These are phyloP conservation scores for Takakia lepidozioides DNA, from an alignment of 225 moss, liverwort and hornwort species.

Conservation along the genomic window DNA sequence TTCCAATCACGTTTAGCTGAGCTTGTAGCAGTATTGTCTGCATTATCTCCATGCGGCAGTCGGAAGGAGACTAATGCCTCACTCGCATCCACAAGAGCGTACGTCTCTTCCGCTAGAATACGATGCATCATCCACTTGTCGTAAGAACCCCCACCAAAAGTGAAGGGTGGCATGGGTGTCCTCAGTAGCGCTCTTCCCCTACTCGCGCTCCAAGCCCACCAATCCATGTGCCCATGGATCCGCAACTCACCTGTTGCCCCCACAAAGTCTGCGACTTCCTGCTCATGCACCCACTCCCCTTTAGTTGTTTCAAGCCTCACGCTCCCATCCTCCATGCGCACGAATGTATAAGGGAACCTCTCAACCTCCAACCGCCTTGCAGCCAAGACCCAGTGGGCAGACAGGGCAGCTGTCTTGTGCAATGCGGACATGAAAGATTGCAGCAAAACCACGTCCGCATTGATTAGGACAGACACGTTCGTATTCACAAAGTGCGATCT, in stretches of 20 bases:
- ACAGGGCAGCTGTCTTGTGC: constrained; percentile 39
- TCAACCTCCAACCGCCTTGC: constrained; percentile 30
- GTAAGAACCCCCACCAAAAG: constrained; percentile 39
- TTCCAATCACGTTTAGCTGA: too few relatives aligned
- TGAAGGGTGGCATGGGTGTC: constrained; percentile 48
- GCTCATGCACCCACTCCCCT: constrained; percentile 47
- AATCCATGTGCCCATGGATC: constrained; percentile 30
- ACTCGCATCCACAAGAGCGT: constrained; percentile 43
- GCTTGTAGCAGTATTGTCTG: too few relatives aligned
- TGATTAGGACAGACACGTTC: constrained; percentile 37
- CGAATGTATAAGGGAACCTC: constrained; percentile 44
- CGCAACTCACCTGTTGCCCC: constrained; percentile 30
- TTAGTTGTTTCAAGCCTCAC: constrained; percentile 38
- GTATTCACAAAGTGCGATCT: constrained; percentile 37
- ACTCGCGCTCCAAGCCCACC: constrained; percentile 53
- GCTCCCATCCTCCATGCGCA: constrained; percentile 52
- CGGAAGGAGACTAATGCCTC: constrained; percentile 51
- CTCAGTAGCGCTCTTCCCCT: constrained; percentile 19
- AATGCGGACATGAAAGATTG: constrained; percentile 62
- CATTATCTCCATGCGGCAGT: too few relatives aligned
- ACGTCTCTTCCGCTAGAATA: constrained; percentile 24
- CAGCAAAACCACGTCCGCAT: constrained; percentile 36
- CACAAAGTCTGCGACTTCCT: constrained; percentile 37
- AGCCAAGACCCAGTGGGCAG: constrained; percentile 52
- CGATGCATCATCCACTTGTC: constrained; percentile 57